A percentile compares a stretch with the other conserved stretches of the same genome.
These are phyloP conservation scores for Austroboletus rostrupii DNA, from an alignment of 1,284 basidiomycete genomes.

Conservation along the genomic window DNA sequence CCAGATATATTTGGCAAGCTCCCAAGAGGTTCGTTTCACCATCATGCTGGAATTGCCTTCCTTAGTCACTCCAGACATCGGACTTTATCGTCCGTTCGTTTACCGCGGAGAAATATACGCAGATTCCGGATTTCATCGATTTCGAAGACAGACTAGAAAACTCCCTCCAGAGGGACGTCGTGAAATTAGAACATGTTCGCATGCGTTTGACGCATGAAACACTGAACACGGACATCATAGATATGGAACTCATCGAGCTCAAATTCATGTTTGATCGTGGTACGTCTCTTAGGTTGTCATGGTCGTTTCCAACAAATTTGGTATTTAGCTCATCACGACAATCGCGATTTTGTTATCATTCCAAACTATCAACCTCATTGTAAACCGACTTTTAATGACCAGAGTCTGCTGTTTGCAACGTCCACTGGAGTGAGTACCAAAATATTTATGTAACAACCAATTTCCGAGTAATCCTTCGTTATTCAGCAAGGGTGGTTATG, in stretches of 20 bases:
- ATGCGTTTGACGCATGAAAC: slow-evolving; percentile 77
- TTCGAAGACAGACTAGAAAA: slow-evolving; percentile 77
- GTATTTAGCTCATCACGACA: slow-evolving; percentile 66
- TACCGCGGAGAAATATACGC: slow-evolving; percentile 72
- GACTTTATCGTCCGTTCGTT: slow-evolving; percentile 79
- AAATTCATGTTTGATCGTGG: slow-evolving; percentile 80
- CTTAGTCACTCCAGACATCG: slow-evolving; percentile 50
- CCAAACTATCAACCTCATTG: slow-evolving; percentile 68
- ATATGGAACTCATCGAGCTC: slow-evolving; percentile 77
- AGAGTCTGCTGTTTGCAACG: slow-evolving; percentile 63
- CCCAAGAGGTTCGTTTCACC: slow-evolving; percentile 55
- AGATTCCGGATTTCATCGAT: slow-evolving; percentile 78
- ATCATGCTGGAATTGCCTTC: slow-evolving; percentile 2
- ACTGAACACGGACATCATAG: slow-evolving; percentile 61
- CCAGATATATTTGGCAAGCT: slow-evolving; percentile 74
- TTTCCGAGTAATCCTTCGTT: slow-evolving; percentile 2
- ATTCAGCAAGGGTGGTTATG: slow-evolving; percentile 64
- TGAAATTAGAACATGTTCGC: slow-evolving; percentile 76
- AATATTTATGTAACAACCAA: neutral
- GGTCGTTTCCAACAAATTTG: slow-evolving; percentile 10
- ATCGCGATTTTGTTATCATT: slow-evolving; percentile 77
- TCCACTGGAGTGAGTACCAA: slow-evolving; percentile 52
- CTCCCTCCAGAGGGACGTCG: slow-evolving; percentile 74
- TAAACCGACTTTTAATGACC: slow-evolving; percentile 51
- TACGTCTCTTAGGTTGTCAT: slow-evolving; percentile 34